Evolutionary conservation across 2,329 filamentous ascomycete species (phyloP).

Genomic region (Orbilia blumenaviensis): DNA sequence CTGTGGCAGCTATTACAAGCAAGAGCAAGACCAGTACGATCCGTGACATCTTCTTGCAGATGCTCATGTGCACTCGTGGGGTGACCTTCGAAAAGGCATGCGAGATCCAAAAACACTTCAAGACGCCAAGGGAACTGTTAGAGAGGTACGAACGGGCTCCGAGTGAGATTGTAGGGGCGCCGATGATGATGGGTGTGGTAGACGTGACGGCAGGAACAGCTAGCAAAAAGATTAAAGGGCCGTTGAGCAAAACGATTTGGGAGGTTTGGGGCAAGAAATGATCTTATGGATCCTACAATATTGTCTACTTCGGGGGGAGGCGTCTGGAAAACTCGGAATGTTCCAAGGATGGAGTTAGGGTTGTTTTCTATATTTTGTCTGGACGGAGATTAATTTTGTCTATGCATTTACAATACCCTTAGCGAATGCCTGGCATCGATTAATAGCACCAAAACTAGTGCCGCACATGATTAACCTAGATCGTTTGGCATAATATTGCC

Average conservation of each 20-base stretch:
- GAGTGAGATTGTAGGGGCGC: slow-evolving; percentile 61
- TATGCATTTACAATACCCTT: too few relatives aligned
- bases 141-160: slow-evolving; percentile 71
- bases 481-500: too few relatives aligned
- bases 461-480: too few relatives aligned
- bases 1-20: slow-evolving; percentile 76
- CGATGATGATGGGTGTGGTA: slow-evolving; percentile 60
- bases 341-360: not conserved
- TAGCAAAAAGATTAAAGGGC: slow-evolving; percentile 73
- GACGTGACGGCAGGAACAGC: slow-evolving; percentile 71
- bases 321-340: not conserved
- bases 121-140: slow-evolving; percentile 76
- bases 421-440: not conserved
- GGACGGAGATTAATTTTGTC: too few relatives aligned
- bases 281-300: not conserved
- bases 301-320: not conserved
- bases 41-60: slow-evolving; percentile 79
- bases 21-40: slow-evolving; percentile 79
- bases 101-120: slow-evolving; percentile 81
- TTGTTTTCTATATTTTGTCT: not conserved
- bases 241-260: slow-evolving; percentile 74
- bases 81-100: slow-evolving; percentile 80
- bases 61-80: slow-evolving; percentile 82
- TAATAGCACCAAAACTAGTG: too few relatives aligned
- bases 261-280: slow-evolving; percentile 71